Percentiles rank a stretch among this genome's conserved stretches.
These are phyloP conservation scores for Myotisia sp. DNA, from an alignment of 2,329 filamentous ascomycete genomes.

Conservation along the genomic window DNA sequence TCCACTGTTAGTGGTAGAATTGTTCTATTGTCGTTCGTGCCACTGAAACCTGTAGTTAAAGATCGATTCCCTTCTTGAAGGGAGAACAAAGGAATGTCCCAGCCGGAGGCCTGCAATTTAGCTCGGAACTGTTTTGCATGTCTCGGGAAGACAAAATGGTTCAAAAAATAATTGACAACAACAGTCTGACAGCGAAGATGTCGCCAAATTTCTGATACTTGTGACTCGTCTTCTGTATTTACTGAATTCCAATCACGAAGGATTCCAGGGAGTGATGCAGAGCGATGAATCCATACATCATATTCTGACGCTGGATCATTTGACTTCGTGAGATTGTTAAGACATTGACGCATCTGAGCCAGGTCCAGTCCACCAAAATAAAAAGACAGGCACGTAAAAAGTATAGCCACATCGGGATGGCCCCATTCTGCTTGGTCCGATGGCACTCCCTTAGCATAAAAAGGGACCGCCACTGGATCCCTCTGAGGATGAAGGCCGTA, in stretches of 20 bases:
- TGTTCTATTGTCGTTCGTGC: slow-evolving; percentile 50
- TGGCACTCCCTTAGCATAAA: slow-evolving; percentile 45
- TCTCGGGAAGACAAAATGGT: slow-evolving; percentile 44
- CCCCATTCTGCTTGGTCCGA: slow-evolving; percentile 45
- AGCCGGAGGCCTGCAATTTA: slow-evolving; percentile 52
- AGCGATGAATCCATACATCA: slow-evolving; percentile 19
- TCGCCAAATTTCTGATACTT: slow-evolving; percentile 39
- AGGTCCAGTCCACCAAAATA: slow-evolving; percentile 44
- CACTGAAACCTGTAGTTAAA: slow-evolving; percentile 51
- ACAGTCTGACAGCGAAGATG: slow-evolving; percentile 38
- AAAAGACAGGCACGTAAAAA: slow-evolving; percentile 42
- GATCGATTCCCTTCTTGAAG: neutral
- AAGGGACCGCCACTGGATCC: slow-evolving; percentile 43
- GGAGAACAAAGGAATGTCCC: slow-evolving; percentile 41
- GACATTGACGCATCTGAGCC: slow-evolving; percentile 34
- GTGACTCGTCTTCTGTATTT: slow-evolving; percentile 43
- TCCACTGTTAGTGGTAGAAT: slow-evolving; percentile 43
- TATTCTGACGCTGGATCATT: slow-evolving; percentile 42
- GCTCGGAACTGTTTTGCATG: slow-evolving; percentile 48
- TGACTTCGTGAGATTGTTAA: slow-evolving; percentile 36
- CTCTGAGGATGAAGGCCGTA: slow-evolving; percentile 42
- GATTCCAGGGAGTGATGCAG: slow-evolving; percentile 18
- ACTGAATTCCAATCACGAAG: slow-evolving; percentile 37
- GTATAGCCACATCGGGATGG: slow-evolving; percentile 45
- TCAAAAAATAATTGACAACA: slow-evolving; percentile 50